Base-by-base conservation (phyloP, 768 basidiomycete species). In the Multifurca ochricompacta region DNA sequence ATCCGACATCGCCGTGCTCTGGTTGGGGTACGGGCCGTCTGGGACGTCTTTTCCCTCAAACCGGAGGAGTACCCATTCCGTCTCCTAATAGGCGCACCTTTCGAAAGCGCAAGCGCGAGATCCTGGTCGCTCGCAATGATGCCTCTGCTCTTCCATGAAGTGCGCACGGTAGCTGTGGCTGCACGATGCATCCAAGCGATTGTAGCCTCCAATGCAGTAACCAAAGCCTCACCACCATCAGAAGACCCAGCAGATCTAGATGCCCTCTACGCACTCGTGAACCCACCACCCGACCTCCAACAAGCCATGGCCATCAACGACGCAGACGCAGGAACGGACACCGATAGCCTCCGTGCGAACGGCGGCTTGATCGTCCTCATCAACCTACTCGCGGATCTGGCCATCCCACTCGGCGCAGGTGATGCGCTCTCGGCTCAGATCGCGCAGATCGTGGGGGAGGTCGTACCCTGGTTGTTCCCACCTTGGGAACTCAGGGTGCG, bases 191-290 rank as follows among this genome's bases (percentile, higher is more conserved):
- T 51, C 14, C 50, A 51, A 35, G 50, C 50, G 25, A 43, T 51
- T 11, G 31, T 51, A 14, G 50, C 50, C 31, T 51, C 50, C 16
- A 51, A 51, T 30, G 50, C 41, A n/a, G 32, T 51, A 32, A 51
- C 50, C 41, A 43, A 42, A 19, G 32, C 3, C 13, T 3, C 11
- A 14, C n/a, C 34, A 16, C 25, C 23, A 3, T 32, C 32, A 3
- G 41, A 32, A 9, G 40, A 35, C 21, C 13, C 1, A 16, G 50
- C 31, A 6, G 50, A 51, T 32, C 41, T 43, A 21, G 50, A 35
- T 11, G 25, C 23, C 16, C 50, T 35, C 41, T 16, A 30, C 8
- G 16, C 13, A 8, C 50, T 42, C 18, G 50, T 42, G 25, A 35
- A 30, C 31, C 40, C 50, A 2, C 50, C 50, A n/a, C 39, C 31